A percentile compares a stretch with the other conserved stretches of the same genome.
Conservation (phyloP, 257 asterid species). For the Ophiorrhiza pumila region DNA sequence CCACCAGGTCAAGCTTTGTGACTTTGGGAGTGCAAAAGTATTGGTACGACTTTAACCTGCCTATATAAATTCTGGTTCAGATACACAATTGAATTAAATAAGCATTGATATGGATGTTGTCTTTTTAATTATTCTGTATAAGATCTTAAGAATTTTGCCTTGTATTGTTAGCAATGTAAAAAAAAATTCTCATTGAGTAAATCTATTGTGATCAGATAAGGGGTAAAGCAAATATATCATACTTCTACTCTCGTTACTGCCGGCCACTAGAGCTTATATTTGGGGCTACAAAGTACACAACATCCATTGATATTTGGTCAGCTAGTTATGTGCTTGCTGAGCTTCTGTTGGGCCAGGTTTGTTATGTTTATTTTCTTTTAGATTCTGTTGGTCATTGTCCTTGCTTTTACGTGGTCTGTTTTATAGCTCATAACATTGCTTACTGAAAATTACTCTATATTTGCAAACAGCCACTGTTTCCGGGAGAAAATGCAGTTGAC, state of each 20-base stretch:
- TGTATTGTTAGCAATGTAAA: too few species aligned
- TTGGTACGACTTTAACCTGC: slow-evolving; percentile 31
- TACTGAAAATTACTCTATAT: neutral
- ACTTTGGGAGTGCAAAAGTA: slow-evolving; percentile 86
- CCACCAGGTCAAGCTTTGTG: too few species aligned
- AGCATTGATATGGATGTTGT: neutral
- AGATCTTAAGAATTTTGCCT: slow-evolving; percentile 1
- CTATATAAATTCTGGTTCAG: neutral
- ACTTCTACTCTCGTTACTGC: slow-evolving; percentile 85
- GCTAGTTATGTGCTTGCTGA: slow-evolving; percentile 91
- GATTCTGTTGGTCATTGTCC: too few species aligned
- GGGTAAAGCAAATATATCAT: slow-evolving; percentile 83
- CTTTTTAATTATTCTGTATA: neutral
- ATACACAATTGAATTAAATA: neutral
- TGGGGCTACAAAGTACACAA: slow-evolving; percentile 77
- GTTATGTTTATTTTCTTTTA: slow-evolving; percentile 19
- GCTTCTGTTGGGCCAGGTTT: slow-evolving; percentile 82
- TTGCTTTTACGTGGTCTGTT: neutral
- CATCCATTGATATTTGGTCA: slow-evolving; percentile 83
- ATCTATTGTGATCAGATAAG: slow-evolving; percentile 46
- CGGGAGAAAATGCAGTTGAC: too few species aligned
- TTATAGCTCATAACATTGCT: neutral
- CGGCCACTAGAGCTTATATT: slow-evolving; percentile 87
- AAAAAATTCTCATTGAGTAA: slow-evolving; percentile 2
- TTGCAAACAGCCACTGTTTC: slow-evolving; percentile 56